phyloP scores from a whole-genome alignment of 805 yeast species.

The Kluyveromyces siamensis region DNA sequence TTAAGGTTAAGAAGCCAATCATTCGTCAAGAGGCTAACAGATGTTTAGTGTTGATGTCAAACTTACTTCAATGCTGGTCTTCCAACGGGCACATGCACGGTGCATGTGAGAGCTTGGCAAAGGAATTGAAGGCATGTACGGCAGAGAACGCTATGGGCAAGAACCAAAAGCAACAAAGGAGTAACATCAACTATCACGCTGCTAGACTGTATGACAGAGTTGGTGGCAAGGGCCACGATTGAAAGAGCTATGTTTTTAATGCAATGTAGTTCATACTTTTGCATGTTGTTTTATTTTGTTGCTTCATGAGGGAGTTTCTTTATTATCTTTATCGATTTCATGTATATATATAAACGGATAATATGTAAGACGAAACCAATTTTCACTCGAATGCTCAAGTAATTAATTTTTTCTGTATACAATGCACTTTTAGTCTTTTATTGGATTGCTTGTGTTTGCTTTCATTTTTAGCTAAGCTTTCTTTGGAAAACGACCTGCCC shows the following conservation, averaged over 20 bases:
- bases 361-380: background rate
- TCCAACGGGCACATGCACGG: constrained; percentile 79
- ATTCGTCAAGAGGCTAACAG: constrained; percentile 52
- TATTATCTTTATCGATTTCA: background rate
- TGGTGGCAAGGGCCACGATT: constrained; percentile 38
- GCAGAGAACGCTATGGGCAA: constrained; percentile 26
- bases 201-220: constrained; percentile 41
- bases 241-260: background rate
- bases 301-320: background rate
- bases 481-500: constrained; percentile 25
- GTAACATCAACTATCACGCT: constrained; percentile 46
- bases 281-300: background rate
- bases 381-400: background rate
- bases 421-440: too few species aligned
- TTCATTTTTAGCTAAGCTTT: background rate
- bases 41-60: constrained; percentile 75
- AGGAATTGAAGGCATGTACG: constrained; percentile 71
- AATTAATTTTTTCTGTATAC: too few species aligned
- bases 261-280: background rate
- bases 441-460: too few species aligned
- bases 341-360: background rate
- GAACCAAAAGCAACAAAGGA: constrained; percentile 20
- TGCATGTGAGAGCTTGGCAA: constrained; percentile 55
- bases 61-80: constrained; percentile 90
- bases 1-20: constrained; percentile 59